Base-by-base conservation (phyloP, 2,329 filamentous ascomycete genomes). In the Didymella exigua region DNA sequence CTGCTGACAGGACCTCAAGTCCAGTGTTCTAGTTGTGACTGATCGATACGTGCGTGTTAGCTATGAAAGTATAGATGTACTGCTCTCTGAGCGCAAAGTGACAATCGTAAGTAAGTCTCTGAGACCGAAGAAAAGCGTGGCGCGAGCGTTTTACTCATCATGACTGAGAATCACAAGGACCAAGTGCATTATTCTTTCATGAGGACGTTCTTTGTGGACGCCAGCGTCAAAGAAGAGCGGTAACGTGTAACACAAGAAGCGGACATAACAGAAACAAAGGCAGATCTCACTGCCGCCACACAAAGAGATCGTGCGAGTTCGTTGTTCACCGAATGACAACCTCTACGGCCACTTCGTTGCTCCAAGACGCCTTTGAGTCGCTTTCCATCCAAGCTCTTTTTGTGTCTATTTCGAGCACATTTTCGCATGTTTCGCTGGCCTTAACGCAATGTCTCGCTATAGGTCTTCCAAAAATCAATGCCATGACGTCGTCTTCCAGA, bases 381-480 rank as follows among this genome's bases (percentile, higher is more conserved):
- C 92, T 82, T 65, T 90, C 85, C 40, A 83, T 82, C 92, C 92
- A 98, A 0, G 93, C 93, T 26, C 77, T 80, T 62, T 86, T 83
- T 11, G 91, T 74, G 77, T 98, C 90, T 50, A 98, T 83, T 62
- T 91, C 87, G 27, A 98, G 74, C 7, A 98, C 83, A 54, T 81
- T 79, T 0, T 73, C 64, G 54, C 85, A 77, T n/a, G 69, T 66
- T 27, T 77, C 73, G 46, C 81, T 85, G 42, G 87, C 77, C 26
- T 76, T 79, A 1, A 95, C 89, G 0, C 87, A 88, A 47, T 87
- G 76, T 5, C 79, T 67, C 0, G 91, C 89, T 3, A 97, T 82
- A 0, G 89, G 83, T 52, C 84, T 81, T 5, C 88, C 90, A 45
- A 87, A 86, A 0, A 98, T 87, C 18, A 88, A 86, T 6, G 89